These are phyloP conservation scores for Xylaria sp. DNA, from an alignment of 2,329 filamentous ascomycete genomes.

Conservation along the genomic window DNA sequence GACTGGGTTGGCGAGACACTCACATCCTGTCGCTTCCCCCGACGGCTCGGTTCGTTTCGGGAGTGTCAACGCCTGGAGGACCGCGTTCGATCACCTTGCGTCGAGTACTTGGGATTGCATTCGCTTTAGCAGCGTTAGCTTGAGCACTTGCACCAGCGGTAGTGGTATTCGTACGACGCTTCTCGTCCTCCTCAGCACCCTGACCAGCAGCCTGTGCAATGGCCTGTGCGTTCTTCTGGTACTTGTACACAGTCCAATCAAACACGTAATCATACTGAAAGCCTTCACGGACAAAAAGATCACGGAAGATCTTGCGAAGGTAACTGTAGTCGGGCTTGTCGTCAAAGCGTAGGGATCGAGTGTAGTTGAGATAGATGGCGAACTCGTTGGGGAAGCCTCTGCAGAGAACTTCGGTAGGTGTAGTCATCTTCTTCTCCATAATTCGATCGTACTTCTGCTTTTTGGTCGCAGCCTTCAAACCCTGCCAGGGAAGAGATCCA, in stretches of 20 bases:
- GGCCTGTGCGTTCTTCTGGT: slow-evolving; percentile 98
- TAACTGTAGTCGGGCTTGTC: slow-evolving; percentile 99
- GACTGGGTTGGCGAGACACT: slow-evolving; percentile 74
- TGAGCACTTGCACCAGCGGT: slow-evolving; percentile 70
- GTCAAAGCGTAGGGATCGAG: slow-evolving; percentile 96
- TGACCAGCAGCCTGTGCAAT: slow-evolving; percentile 84
- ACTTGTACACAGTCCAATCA: slow-evolving; percentile 99
- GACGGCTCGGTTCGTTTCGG: slow-evolving; percentile 79
- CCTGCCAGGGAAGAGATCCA: slow-evolving; percentile 98
- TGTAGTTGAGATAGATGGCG: slow-evolving; percentile 99
- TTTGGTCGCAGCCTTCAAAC: slow-evolving; percentile 97
- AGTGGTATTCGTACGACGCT: slow-evolving; percentile 75
- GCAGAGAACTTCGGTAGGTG: slow-evolving; percentile 97
- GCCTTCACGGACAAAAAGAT: slow-evolving; percentile 97
- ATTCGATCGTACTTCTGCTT: slow-evolving; percentile 99
- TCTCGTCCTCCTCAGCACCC: slow-evolving; percentile 80
- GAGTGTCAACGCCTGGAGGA: slow-evolving; percentile 71
- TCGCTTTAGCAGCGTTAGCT: slow-evolving; percentile 74
- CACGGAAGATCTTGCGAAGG: slow-evolving; percentile 99
- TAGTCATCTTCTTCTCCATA: slow-evolving; percentile 99
- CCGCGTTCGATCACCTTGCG: slow-evolving; percentile 85
- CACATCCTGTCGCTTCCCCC: slow-evolving; percentile 94
- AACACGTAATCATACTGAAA: slow-evolving; percentile 99
- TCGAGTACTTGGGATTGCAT: slow-evolving; percentile 79
- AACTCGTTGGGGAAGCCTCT: slow-evolving; percentile 99